Percentiles rank a stretch among this genome's conserved stretches.
These are phyloP conservation scores for Tetradesmus lagerheimii DNA, from an alignment of 139 green algal species.

Conservation along the genomic window DNA sequence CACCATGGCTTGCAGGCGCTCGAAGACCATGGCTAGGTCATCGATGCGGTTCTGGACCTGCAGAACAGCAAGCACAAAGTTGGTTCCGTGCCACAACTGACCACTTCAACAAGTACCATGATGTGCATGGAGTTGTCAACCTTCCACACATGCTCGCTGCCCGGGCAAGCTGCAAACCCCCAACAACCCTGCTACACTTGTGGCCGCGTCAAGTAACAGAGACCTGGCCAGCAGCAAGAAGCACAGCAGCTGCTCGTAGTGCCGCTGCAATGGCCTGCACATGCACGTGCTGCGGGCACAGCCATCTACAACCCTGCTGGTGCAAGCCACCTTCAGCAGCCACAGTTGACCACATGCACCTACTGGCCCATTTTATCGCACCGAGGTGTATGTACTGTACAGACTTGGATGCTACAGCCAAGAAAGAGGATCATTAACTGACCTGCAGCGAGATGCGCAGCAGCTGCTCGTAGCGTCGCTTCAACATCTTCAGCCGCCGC, in stretches of 20 bases:
- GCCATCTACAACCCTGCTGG: background rate
- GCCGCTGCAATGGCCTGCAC: background rate
- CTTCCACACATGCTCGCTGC: too few species aligned
- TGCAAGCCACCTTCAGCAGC: background rate
- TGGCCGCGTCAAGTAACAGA: too few species aligned
- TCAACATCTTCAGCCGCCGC: constrained; percentile 23
- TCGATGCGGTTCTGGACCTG: constrained; percentile 54
- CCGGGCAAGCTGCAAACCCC: too few species aligned
- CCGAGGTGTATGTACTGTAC: too few species aligned
- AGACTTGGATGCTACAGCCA: too few species aligned
- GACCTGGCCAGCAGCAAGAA: constrained; percentile 18
- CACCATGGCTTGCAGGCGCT: constrained; percentile 46
- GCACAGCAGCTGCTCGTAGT: constrained; percentile 43
- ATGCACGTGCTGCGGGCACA: background rate
- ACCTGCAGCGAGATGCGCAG: constrained; percentile 45
- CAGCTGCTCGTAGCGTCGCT: constrained; percentile 49
- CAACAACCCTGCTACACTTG: too few species aligned
- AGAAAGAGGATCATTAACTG: background rate
- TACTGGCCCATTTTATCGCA: too few species aligned
- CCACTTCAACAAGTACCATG: too few species aligned
- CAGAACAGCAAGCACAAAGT: background rate
- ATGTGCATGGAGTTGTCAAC: too few species aligned
- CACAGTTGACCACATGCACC: too few species aligned
- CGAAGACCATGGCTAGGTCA: constrained; percentile 45
- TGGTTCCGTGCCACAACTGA: too few species aligned